A percentile compares a stretch with the other conserved stretches of the same genome.
Conservation (phyloP, 371 early-diverging fungal genomes). For the Apophysomyces elegans region DNA sequence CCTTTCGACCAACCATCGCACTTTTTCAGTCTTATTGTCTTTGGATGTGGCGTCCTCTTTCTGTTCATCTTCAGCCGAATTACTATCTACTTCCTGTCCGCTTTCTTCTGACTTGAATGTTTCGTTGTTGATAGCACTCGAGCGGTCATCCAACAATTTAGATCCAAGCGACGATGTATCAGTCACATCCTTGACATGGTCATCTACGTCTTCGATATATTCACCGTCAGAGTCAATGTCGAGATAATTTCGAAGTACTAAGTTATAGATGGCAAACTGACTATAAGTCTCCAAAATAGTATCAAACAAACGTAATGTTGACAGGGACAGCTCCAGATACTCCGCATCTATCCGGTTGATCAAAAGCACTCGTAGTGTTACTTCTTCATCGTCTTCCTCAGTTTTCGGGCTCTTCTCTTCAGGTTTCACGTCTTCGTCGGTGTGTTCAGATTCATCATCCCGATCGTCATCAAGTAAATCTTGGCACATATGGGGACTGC, state of each 20-base stretch:
- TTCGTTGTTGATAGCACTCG: slow-evolving; percentile 21
- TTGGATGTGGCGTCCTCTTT: slow-evolving; percentile 16
- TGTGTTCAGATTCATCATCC: slow-evolving; percentile 27
- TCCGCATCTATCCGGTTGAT: slow-evolving; percentile 52
- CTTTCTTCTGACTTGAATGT: not conserved
- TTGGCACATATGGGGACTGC: slow-evolving; percentile 22
- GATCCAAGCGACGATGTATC: slow-evolving; percentile 46
- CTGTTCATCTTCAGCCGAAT: slow-evolving; percentile 17
- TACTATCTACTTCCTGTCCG: slow-evolving; percentile 16
- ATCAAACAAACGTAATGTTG: slow-evolving; percentile 65
- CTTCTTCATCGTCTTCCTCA: slow-evolving; percentile 27
- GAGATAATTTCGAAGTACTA: slow-evolving; percentile 65
- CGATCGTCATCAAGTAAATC: slow-evolving; percentile 44
- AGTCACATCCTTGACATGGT: slow-evolving; percentile 26
- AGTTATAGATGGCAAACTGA: slow-evolving; percentile 66
- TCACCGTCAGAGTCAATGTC: slow-evolving; percentile 51
- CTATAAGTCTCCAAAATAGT: slow-evolving; percentile 66
- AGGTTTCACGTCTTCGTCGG: slow-evolving; percentile 18
- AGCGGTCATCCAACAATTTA: slow-evolving; percentile 40
- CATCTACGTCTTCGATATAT: slow-evolving; percentile 37
- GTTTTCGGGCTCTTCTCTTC: slow-evolving; percentile 16
- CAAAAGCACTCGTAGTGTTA: slow-evolving; percentile 41
- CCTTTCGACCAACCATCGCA: slow-evolving; percentile 59
- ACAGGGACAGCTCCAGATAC: slow-evolving; percentile 52
- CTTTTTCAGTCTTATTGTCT: slow-evolving; percentile 48